Evolutionary conservation across 768 basidiomycete species (phyloP).

Genomic region (Chiua virens): DNA sequence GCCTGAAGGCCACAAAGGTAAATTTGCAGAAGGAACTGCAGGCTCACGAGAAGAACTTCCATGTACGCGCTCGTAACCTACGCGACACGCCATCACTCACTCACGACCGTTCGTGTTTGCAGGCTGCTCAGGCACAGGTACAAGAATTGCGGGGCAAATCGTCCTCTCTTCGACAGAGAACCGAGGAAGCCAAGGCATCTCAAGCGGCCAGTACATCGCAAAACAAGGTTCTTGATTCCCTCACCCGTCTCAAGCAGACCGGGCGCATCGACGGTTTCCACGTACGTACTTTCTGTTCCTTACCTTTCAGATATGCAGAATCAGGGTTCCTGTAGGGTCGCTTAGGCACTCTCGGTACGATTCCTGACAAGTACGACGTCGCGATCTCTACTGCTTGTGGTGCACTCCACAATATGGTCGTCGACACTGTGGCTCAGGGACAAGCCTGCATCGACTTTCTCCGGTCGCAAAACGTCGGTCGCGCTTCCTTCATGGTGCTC

Average conservation of each 20-base stretch:
- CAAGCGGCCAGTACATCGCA: slow-evolving; percentile 84
- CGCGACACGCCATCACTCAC: not conserved
- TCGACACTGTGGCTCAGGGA: slow-evolving; percentile 88
- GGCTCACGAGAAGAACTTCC: slow-evolving; percentile 46
- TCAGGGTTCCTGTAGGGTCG: slow-evolving; percentile 62
- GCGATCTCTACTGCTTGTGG: slow-evolving; percentile 92
- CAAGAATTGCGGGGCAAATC: slow-evolving; percentile 57
- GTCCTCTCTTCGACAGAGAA: slow-evolving; percentile 65
- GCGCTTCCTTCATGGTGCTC: slow-evolving; percentile 90
- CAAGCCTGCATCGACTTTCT: slow-evolving; percentile 92
- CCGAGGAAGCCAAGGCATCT: slow-evolving; percentile 86
- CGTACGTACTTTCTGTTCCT: slow-evolving; percentile 48
- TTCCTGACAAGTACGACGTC: slow-evolving; percentile 94
- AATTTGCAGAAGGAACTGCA: slow-evolving; percentile 42
- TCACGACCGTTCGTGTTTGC: not conserved
- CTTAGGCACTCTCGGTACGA: slow-evolving; percentile 89
- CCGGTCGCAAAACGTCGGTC: slow-evolving; percentile 85
- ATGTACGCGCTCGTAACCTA: slow-evolving; percentile 40
- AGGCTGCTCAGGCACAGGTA: slow-evolving; percentile 41
- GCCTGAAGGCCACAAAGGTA: slow-evolving; percentile 19
- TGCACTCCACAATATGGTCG: slow-evolving; percentile 84
- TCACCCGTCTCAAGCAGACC: slow-evolving; percentile 72
- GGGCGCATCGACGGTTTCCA: slow-evolving; percentile 93
- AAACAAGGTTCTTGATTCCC: slow-evolving; percentile 78
- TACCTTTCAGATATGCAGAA: not conserved